Evolutionary conservation across 305 asterid genomes (phyloP).

Genomic region (Plantago coronopus): DNA sequence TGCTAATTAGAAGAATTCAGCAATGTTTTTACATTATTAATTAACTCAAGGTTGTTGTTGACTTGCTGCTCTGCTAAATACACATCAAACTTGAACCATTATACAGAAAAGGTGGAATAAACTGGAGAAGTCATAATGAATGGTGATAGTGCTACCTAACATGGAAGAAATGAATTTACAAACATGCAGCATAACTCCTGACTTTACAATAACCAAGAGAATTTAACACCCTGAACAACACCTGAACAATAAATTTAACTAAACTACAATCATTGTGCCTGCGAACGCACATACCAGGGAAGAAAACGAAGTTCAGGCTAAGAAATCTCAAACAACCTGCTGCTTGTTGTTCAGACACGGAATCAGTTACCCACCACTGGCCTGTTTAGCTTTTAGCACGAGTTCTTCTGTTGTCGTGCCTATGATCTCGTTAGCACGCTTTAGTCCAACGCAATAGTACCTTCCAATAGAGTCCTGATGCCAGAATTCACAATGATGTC

Average conservation of each 20-base stretch:
- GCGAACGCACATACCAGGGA: background rate
- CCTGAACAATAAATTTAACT: too few relatives aligned
- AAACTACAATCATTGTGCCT: background rate
- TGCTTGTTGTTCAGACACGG: slow-evolving; percentile 6
- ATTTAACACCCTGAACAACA: too few relatives aligned
- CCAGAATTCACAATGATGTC: slow-evolving; percentile 19
- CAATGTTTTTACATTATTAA: too few relatives aligned
- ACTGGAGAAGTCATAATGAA: slow-evolving; percentile 1
- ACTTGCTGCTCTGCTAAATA: too few relatives aligned
- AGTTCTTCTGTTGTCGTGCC: slow-evolving; percentile 95
- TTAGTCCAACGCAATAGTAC: slow-evolving; percentile 79
- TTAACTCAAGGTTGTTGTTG: too few relatives aligned
- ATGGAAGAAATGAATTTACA: slow-evolving; percentile 4
- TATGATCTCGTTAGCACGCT: slow-evolving; percentile 94
- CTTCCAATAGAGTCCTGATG: slow-evolving; percentile 86
- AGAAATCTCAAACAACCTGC: background rate
- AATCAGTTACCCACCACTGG: slow-evolving; percentile 39
- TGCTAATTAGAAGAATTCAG: too few relatives aligned
- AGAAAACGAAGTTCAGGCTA: background rate
- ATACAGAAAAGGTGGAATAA: background rate
- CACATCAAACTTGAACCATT: too few relatives aligned
- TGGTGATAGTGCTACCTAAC: slow-evolving; percentile 7
- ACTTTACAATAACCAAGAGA: too few relatives aligned
- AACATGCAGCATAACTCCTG: too few relatives aligned
- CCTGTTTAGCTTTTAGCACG: slow-evolving; percentile 80